Base-by-base conservation (phyloP, 345 rosid genomes). In the Lagerstroemia speciosa region DNA sequence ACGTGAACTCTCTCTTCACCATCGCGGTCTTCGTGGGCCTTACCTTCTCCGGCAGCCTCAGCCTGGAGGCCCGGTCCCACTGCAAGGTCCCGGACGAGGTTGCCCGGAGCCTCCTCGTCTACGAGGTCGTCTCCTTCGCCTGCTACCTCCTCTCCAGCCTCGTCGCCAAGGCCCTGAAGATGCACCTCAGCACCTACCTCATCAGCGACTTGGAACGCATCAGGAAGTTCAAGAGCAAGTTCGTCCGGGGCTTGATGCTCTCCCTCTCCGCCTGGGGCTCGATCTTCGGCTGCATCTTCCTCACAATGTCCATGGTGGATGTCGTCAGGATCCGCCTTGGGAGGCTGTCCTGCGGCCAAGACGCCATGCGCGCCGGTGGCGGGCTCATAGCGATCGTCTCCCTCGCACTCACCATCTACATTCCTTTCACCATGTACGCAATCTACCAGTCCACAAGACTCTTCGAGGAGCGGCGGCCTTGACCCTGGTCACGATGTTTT, bases 131-230 rank as follows among this genome's bases (percentile, higher is more conserved):
- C 14, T 72, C 83, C 0, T 80, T 80, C 67, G 74, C 69, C 5
- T 74, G 50, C 69, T 79, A 73, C 76, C 83, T 81, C 57, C 32
- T 78, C 17, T 79, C 85, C 2, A 78, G 74, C 65, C 79, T 79
- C 26, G 78, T 67, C 11, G 75, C 67, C 37, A 41, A 67, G 50
- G 60, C 67, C 29, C 61, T 67, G 32, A 43, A 60, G 38, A 45
- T 12, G 55, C 62, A 60, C 45, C 46, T 66, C 62, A 53, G 6
- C 67, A 26, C 50, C 22, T 48, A 70, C 73, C 45, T 48, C 58
- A 24, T 8, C 10, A 36, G 14, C 20, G 7, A 34, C 30, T 3
- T 31, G 8, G 55, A 31, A 0, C 19, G 30, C 8, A 26, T 62
- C 58, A 2, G 12, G 19, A 16, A 5, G 1, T 4, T 0, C 22